phyloP scores from a whole-genome alignment of 2,329 filamentous ascomycete genomes.

The Ophidiomyces ophidiicola region DNA sequence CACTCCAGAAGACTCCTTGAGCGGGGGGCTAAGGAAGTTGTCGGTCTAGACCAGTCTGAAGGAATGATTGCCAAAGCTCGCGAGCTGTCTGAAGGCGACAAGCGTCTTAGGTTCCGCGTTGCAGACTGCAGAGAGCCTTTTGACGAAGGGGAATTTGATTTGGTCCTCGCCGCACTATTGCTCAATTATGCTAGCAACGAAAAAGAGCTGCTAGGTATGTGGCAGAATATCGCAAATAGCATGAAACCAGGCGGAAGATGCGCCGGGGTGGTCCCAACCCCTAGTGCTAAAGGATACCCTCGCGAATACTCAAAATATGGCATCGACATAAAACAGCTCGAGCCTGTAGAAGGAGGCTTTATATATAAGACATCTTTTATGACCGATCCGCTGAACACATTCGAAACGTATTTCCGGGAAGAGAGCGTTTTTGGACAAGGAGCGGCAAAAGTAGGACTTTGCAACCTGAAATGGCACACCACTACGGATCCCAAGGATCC shows the following conservation, averaged over 20 bases:
- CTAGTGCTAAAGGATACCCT: slow-evolving; percentile 17
- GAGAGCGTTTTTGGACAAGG: background rate
- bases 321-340: slow-evolving; percentile 8
- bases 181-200: slow-evolving; percentile 28
- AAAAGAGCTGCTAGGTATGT: slow-evolving; percentile 26
- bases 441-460: slow-evolving; percentile 2
- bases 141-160: slow-evolving; percentile 23
- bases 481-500: background rate
- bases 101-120: slow-evolving; percentile 12
- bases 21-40: slow-evolving; percentile 26
- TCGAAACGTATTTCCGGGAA: background rate
- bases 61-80: slow-evolving; percentile 25
- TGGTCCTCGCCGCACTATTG: slow-evolving; percentile 29
- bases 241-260: slow-evolving; percentile 27
- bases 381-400: slow-evolving; percentile 2
- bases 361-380: slow-evolving; percentile 12
- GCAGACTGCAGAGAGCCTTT: slow-evolving; percentile 23
- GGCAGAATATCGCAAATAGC: slow-evolving; percentile 25
- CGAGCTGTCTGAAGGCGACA: slow-evolving; percentile 6
- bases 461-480: background rate
- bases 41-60: slow-evolving; percentile 28
- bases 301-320: slow-evolving; percentile 13
- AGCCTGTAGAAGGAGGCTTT: slow-evolving; percentile 7
- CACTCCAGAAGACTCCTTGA: slow-evolving; percentile 25
- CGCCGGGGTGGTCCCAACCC: slow-evolving; percentile 22